These are phyloP conservation scores for Trichoderma citrinoviride DNA, from an alignment of 2,329 filamentous ascomycete species.

Conservation along the genomic window DNA sequence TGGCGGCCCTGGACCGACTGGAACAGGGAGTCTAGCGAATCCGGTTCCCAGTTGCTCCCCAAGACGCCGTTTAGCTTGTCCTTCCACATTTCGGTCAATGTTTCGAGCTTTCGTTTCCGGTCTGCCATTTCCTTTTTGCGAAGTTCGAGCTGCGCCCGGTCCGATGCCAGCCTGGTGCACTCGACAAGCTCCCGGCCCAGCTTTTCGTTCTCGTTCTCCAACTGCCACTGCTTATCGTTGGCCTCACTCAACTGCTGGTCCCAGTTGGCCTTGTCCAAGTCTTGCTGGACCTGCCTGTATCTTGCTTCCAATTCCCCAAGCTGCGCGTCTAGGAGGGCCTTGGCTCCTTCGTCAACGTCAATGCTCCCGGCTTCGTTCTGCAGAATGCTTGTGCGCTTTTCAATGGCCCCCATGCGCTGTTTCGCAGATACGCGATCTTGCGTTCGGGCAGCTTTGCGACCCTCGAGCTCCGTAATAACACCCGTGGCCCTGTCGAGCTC, in stretches of 20 bases:
- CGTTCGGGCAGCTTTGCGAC: slow-evolving; percentile 66
- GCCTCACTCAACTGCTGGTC: slow-evolving; percentile 68
- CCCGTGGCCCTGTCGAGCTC: slow-evolving; percentile 72
- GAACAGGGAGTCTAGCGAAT: slow-evolving; percentile 68
- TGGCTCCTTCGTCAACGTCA: slow-evolving; percentile 79
- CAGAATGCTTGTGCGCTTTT: slow-evolving; percentile 63
- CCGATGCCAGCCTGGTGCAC: slow-evolving; percentile 74
- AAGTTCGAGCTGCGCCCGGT: slow-evolving; percentile 79
- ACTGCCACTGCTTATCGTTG: slow-evolving; percentile 61
- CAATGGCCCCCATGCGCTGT: slow-evolving; percentile 69
- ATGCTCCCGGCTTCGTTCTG: slow-evolving; percentile 71
- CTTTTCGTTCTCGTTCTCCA: slow-evolving; percentile 70
- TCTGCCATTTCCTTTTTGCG: slow-evolving; percentile 77
- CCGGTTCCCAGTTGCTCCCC: slow-evolving; percentile 63
- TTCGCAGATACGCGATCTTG: slow-evolving; percentile 73
- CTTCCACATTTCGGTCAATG: slow-evolving; percentile 71
- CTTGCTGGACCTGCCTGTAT: slow-evolving; percentile 60
- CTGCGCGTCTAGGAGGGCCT: slow-evolving; percentile 72
- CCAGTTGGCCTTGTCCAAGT: slow-evolving; percentile 62
- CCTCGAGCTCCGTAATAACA: slow-evolving; percentile 69
- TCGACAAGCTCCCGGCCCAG: slow-evolving; percentile 80
- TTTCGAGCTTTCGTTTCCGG: slow-evolving; percentile 71
- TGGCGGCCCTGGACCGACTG: slow-evolving; percentile 61
- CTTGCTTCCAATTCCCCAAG: slow-evolving; percentile 65
- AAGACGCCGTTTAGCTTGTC: slow-evolving; percentile 66